Base-by-base conservation (phyloP, 495 filamentous ascomycete species). In the Articulospora tetracladia region DNA sequence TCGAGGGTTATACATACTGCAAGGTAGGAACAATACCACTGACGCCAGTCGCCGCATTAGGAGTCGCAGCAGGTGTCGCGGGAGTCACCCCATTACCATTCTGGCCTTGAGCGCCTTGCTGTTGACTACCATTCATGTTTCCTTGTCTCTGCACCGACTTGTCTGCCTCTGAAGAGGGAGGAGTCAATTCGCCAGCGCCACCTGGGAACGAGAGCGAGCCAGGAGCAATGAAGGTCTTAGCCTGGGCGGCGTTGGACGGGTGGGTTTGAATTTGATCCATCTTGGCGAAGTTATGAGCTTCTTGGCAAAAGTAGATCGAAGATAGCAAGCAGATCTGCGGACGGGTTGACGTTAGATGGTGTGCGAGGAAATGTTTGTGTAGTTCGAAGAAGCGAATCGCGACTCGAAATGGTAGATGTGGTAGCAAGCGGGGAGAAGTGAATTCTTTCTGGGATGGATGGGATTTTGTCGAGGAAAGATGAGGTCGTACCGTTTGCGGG, bases 11-110 rank as follows among this genome's bases (percentile, higher is more conserved):
- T 88, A 93, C 90, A 91, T 88, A 97, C 93, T 98, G 94, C 84
- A 97, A 85, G 59, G 93, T 97, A 67, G 94, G 93, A 68, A 97
- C 92, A 72, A 98, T 90, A 68, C 94, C 94, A 79, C 88, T 92
- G 63, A 90, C 89, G 70, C 86, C 86, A 57, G 55, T 87, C 59
- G 78, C 86, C 59, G 89, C 90, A 69, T 85, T 89, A 70, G 93
- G 93, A 49, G 93, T 97, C 63, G 94, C 91, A 79, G 92, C 93
- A 62, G 93, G 93, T 73, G 94, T 97, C 56, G 92, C 91, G 79
- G 93, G 92, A 78, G 87, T 92, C 81, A 96, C 90, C 83, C 91
- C 91, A 74, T 87, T 90, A 80, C 82, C 89, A 76, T 47, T 69
- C 25, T 58, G 53, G 80, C 74, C 81, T 79, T 81, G 83, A 69